These are phyloP conservation scores for Lycium barbarum DNA, from an alignment of 257 asterid species.

Conservation along the genomic window DNA sequence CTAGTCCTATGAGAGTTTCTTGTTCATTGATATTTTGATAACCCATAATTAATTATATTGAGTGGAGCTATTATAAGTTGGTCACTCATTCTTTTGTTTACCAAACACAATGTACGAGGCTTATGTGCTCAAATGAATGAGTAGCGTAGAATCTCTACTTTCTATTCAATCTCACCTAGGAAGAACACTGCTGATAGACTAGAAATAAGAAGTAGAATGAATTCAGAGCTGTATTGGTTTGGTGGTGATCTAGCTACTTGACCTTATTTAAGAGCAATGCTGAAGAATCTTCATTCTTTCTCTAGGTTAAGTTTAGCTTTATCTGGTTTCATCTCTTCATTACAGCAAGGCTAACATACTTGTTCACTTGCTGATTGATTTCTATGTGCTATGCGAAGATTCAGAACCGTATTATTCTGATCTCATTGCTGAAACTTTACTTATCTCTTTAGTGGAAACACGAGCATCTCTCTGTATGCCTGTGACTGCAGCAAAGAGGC, in stretches of 20 bases:
- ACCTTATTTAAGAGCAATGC: neutral
- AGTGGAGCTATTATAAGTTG: neutral
- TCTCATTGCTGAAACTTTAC: constrained; percentile 29
- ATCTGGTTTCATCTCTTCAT: constrained; percentile 2
- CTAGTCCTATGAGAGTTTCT: constrained; percentile 17
- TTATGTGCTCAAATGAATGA: neutral
- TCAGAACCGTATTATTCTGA: neutral
- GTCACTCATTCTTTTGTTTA: constrained; percentile 1
- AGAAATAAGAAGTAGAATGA: neutral
- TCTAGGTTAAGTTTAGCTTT: neutral
- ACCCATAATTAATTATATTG: neutral
- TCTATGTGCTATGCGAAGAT: neutral
- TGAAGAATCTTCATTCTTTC: neutral
- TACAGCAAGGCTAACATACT: neutral
- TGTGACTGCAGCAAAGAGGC: constrained; percentile 93
- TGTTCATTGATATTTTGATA: neutral
- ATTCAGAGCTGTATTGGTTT: constrained; percentile 4
- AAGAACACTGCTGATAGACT: neutral
- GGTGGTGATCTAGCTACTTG: constrained; percentile 5
- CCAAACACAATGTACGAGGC: neutral
- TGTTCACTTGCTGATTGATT: constrained; percentile 2
- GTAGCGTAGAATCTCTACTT: constrained; percentile 14
- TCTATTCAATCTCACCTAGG: neutral
- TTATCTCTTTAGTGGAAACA: constrained; percentile 57
- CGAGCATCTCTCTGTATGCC: constrained; percentile 64